Evolutionary conservation across 306 rosid species (phyloP).

Genomic region (Vachellia collinsii): DNA sequence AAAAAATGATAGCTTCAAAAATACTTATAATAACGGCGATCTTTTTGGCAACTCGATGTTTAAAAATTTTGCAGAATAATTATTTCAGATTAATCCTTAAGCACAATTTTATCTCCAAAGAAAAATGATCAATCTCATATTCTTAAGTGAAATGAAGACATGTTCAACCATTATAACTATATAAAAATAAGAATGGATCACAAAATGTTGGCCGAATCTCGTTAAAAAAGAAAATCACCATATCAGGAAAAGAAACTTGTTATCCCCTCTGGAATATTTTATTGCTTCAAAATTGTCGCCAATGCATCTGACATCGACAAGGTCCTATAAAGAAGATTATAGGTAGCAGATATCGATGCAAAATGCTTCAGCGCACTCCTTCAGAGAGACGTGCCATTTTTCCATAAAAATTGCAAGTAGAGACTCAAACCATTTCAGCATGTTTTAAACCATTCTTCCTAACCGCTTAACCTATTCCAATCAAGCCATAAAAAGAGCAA

Average conservation of each 20-base stretch:
- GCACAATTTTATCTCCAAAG: background rate
- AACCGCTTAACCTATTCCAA: background rate
- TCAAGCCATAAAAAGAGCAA: background rate
- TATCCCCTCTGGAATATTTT: too few relatives aligned
- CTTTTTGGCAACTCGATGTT: too few relatives aligned
- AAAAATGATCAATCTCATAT: background rate
- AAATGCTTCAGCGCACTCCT: too few relatives aligned
- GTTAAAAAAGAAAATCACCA: background rate
- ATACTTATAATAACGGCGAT: too few relatives aligned
- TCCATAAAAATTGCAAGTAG: too few relatives aligned
- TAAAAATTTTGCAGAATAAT: background rate
- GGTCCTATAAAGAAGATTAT: too few relatives aligned
- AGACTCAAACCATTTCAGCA: too few relatives aligned
- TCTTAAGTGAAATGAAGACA: background rate
- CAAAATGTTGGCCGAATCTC: background rate
- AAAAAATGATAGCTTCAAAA: background rate
- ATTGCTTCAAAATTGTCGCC: background rate
- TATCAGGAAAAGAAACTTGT: background rate
- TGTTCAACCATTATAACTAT: background rate
- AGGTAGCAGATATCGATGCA: too few relatives aligned
- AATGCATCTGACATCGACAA: too few relatives aligned
- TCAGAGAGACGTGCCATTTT: too few relatives aligned
- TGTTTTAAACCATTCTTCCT: constrained; percentile 4
- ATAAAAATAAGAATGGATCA: background rate
- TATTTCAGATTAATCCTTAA: background rate